Evolutionary conservation across 208 protist species (phyloP).

Genomic region (Kentomonas sorsogonicus): DNA sequence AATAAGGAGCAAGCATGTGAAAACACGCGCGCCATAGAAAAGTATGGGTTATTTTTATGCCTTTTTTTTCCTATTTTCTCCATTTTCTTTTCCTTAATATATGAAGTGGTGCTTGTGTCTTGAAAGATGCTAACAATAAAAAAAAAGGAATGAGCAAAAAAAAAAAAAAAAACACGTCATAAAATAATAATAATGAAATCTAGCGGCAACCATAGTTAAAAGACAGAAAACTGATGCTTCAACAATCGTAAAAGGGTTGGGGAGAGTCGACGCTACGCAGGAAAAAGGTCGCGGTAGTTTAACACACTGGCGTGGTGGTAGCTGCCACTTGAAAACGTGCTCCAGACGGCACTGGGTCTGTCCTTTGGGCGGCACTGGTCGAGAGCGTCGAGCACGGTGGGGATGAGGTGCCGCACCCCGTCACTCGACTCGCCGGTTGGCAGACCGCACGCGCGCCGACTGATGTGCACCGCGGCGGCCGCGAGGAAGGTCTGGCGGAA

Average conservation of each 20-base stretch:
- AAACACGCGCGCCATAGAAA: neutral
- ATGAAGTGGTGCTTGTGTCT: no score
- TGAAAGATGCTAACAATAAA: neutral
- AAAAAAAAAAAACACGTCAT: neutral
- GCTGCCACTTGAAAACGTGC: conserved; percentile 31
- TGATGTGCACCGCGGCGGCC: conserved; percentile 58
- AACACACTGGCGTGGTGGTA: conserved; percentile 40
- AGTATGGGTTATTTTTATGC: no score
- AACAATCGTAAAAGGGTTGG: conserved; percentile 9
- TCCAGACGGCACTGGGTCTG: conserved; percentile 29
- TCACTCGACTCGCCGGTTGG: conserved; percentile 33
- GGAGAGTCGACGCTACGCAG: conserved; percentile 11
- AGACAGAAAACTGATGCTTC: neutral
- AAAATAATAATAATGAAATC: neutral
- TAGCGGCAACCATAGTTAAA: neutral
- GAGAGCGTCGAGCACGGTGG: conserved; percentile 25
- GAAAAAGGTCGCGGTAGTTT: neutral
- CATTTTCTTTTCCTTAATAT: no score
- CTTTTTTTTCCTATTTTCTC: no score
- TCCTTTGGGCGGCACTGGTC: conserved; percentile 16
- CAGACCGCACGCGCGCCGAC: conserved; percentile 31
- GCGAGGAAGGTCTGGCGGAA: conserved; percentile 48
- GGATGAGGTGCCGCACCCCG: conserved; percentile 31
- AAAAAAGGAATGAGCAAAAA: neutral
- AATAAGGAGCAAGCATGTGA: neutral